Conservation (phyloP, 495 filamentous ascomycete species). For the Annulohypoxylon moriforme region DNA sequence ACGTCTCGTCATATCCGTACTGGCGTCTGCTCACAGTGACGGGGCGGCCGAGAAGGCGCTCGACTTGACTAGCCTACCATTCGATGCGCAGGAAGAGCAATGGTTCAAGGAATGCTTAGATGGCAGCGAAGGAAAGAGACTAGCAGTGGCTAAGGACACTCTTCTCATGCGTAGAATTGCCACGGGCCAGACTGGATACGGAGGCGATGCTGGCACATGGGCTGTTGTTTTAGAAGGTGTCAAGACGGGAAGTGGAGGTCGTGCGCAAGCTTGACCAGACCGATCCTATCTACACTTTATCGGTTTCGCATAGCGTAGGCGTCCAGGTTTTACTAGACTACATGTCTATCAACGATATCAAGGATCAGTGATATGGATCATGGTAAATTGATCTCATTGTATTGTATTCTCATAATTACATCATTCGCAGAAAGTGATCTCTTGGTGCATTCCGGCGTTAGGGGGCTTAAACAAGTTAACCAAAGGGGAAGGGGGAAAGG, state of each 20-base stretch:
- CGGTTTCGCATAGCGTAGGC: constrained; percentile 48
- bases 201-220: constrained; percentile 45
- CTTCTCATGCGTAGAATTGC: constrained; percentile 69
- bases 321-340: constrained; percentile 38
- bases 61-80: constrained; percentile 77
- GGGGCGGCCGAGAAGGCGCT: constrained; percentile 66
- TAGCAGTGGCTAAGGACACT: constrained; percentile 73
- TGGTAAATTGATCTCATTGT: no score
- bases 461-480: no score
- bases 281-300: neutral
- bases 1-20: constrained; percentile 71
- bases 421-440: no score
- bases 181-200: constrained; percentile 31
- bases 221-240: constrained; percentile 49
- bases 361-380: neutral
- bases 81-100: constrained; percentile 72
- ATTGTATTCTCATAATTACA: no score
- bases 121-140: constrained; percentile 68
- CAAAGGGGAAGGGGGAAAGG: no score
- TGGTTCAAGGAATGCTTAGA: constrained; percentile 77
- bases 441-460: no score
- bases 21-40: constrained; percentile 58
- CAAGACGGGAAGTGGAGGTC: constrained; percentile 49
- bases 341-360: neutral
- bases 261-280: constrained; percentile 30